These are phyloP conservation scores for Dryadomyces quercivorus DNA, from an alignment of 2,329 filamentous ascomycete species.

Conservation along the genomic window DNA sequence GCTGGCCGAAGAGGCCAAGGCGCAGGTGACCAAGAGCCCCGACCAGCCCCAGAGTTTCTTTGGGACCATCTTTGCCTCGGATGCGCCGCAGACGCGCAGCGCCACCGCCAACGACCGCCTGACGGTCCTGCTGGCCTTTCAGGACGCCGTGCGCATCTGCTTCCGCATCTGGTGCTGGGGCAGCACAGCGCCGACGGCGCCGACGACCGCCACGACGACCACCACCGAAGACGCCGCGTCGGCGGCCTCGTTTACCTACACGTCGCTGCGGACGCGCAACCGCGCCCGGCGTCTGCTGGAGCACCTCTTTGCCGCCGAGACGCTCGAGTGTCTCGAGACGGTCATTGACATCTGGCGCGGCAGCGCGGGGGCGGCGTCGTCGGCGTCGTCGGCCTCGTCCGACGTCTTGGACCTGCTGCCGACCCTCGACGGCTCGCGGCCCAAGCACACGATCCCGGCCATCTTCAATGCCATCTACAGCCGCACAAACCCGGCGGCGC, in stretches of 20 bases:
- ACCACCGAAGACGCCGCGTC: slow-evolving; percentile 50
- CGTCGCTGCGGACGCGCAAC: slow-evolving; percentile 82
- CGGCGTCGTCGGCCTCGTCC: slow-evolving; percentile 10
- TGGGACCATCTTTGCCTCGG: slow-evolving; percentile 78
- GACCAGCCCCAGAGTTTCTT: slow-evolving; percentile 83
- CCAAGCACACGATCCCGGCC: slow-evolving; percentile 82
- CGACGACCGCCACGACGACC: background rate
- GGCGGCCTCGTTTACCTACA: slow-evolving; percentile 77
- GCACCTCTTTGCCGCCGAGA: slow-evolving; percentile 84
- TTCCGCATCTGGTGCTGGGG: slow-evolving; percentile 77
- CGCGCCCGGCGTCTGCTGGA: slow-evolving; percentile 78
- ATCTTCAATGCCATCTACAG: slow-evolving; percentile 96
- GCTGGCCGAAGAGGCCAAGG: slow-evolving; percentile 60
- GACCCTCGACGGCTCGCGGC: slow-evolving; percentile 79
- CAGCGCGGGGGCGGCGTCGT: slow-evolving; percentile 24
- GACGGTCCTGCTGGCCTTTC: slow-evolving; percentile 90
- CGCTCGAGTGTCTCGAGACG: slow-evolving; percentile 86
- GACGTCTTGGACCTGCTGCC: slow-evolving; percentile 79
- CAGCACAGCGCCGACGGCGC: background rate
- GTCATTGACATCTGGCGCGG: slow-evolving; percentile 73
- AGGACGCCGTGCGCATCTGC: slow-evolving; percentile 86
- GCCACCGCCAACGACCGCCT: slow-evolving; percentile 86
- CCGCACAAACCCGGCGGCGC: slow-evolving; percentile 69
- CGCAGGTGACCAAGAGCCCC: slow-evolving; percentile 59
- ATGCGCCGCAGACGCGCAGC: slow-evolving; percentile 63